Percentiles rank a stretch among this genome's conserved stretches.
These are phyloP conservation scores for Camelina neglecta DNA, from an alignment of 345 rosid genomes.

Conservation along the genomic window DNA sequence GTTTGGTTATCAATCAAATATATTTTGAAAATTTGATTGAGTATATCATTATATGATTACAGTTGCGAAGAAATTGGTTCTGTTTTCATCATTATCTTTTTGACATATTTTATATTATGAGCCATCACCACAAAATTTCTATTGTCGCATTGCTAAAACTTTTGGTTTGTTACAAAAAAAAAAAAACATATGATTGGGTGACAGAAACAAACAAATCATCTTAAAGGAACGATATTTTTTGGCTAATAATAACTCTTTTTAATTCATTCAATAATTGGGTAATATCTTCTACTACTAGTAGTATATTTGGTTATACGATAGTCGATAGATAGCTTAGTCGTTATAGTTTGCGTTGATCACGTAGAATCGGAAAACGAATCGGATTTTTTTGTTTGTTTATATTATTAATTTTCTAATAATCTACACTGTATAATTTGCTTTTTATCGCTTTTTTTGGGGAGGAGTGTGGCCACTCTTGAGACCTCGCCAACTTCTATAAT, in stretches of 20 bases:
- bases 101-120: not conserved
- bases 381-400: conserved; percentile 14
- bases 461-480: conserved; percentile 37
- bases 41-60: not conserved
- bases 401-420: not conserved
- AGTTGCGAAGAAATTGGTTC: not conserved
- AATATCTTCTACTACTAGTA: too few species aligned
- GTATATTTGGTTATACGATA: too few species aligned
- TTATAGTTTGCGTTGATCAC: too few species aligned
- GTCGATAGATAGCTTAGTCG: too few species aligned
- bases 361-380: conserved; percentile 31
- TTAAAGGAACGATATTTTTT: too few species aligned
- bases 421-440: too few species aligned
- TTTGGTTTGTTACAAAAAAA: too few species aligned
- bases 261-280: too few species aligned
- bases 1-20: not conserved
- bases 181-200: too few species aligned
- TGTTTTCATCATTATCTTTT: not conserved
- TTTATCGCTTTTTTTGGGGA: not conserved
- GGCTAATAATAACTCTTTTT: too few species aligned
- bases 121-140: not conserved
- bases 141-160: not conserved
- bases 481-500: conserved; percentile 40
- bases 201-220: too few species aligned
- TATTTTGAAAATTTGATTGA: not conserved